These are phyloP conservation scores for Stemphylium lycopersici DNA, from an alignment of 2,329 filamentous ascomycete genomes.

Conservation along the genomic window DNA sequence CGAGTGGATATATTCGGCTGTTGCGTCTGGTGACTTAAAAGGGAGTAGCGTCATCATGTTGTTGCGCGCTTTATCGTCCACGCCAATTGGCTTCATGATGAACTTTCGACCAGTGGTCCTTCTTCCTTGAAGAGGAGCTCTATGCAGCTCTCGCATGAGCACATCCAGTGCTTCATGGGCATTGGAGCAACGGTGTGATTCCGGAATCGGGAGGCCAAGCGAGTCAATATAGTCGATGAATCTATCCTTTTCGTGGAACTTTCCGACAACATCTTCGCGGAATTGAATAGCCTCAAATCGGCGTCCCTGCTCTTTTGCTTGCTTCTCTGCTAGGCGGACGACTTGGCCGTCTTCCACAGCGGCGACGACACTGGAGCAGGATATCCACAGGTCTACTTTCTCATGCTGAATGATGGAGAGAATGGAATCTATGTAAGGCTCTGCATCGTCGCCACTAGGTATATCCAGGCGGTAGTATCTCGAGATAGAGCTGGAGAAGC, in stretches of 20 bases:
- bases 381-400: constrained; percentile 73
- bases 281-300: constrained; percentile 69
- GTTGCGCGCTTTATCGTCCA: constrained; percentile 65
- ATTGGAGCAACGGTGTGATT: constrained; percentile 59
- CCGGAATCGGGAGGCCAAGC: constrained; percentile 50
- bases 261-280: constrained; percentile 60
- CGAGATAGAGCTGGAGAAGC: constrained; percentile 63
- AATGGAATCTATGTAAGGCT: constrained; percentile 63
- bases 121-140: constrained; percentile 14
- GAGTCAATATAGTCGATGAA: constrained; percentile 66
- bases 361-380: constrained; percentile 71
- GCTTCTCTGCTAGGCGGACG: constrained; percentile 57
- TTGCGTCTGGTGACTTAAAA: constrained; percentile 58
- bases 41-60: constrained; percentile 70
- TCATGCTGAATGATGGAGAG: constrained; percentile 66
- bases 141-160: constrained; percentile 45
- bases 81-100: constrained; percentile 69
- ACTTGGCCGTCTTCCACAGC: constrained; percentile 71
- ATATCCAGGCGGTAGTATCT: constrained; percentile 60
- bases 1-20: constrained; percentile 59
- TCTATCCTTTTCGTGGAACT: constrained; percentile 67
- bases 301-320: constrained; percentile 56
- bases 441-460: constrained; percentile 42
- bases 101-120: constrained; percentile 55
- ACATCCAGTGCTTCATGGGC: constrained; percentile 60